phyloP scores from a whole-genome alignment of 139 green algal genomes.

The Asterochloris erici region DNA sequence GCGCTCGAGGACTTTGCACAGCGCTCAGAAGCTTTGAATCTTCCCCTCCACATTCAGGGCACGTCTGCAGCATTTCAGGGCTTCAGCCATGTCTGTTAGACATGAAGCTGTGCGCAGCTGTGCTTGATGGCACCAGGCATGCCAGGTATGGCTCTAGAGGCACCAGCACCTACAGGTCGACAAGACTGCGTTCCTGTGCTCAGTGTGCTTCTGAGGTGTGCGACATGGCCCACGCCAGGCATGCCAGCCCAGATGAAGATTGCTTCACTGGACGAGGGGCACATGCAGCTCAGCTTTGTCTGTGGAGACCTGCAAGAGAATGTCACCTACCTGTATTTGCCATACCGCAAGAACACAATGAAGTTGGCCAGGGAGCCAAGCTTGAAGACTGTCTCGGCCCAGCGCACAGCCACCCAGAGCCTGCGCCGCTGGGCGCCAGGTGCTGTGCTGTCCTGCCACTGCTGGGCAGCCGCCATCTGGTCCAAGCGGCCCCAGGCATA shows the following conservation, averaged over 20 bases:
- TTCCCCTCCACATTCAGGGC: background rate
- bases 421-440: background rate
- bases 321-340: conserved; percentile 64
- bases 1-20: background rate
- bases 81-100: too few relatives aligned
- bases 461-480: conserved; percentile 19
- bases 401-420: conserved; percentile 32
- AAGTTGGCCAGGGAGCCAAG: conserved; percentile 55
- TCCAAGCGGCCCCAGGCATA: conserved; percentile 58
- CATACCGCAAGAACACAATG: conserved; percentile 59
- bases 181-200: too few relatives aligned
- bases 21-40: background rate
- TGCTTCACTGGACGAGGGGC: background rate
- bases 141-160: too few relatives aligned
- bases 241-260: background rate
- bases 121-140: too few relatives aligned
- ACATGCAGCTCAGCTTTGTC: background rate
- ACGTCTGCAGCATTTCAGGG: too few relatives aligned
- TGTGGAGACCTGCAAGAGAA: background rate
- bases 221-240: too few relatives aligned
- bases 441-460: conserved; percentile 25
- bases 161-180: too few relatives aligned
- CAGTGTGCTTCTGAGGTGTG: too few relatives aligned
- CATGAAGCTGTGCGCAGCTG: too few relatives aligned
- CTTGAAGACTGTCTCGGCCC: conserved; percentile 34